These are phyloP conservation scores for Dothistroma septosporum DNA, from an alignment of 2,329 filamentous ascomycete genomes.

Conservation along the genomic window DNA sequence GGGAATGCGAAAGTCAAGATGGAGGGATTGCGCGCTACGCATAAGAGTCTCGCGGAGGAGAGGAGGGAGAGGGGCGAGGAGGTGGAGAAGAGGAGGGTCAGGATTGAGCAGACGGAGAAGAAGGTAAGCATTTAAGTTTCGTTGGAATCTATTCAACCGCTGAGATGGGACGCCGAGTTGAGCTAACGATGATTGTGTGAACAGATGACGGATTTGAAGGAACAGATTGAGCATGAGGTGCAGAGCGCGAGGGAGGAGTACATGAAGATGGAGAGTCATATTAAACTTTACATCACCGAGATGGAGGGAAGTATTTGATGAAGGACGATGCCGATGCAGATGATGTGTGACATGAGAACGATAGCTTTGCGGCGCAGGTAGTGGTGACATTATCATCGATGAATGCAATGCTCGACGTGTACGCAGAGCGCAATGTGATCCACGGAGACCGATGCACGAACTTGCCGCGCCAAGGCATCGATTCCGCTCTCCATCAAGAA, in stretches of 20 bases:
- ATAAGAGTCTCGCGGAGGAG: constrained; percentile 79
- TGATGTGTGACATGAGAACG: no score
- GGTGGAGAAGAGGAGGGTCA: constrained; percentile 84
- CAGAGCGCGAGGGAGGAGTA: constrained; percentile 89
- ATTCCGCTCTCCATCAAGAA: no score
- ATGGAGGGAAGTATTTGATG: constrained; percentile 80
- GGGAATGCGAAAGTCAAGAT: constrained; percentile 78
- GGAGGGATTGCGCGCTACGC: constrained; percentile 78
- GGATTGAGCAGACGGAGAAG: constrained; percentile 97
- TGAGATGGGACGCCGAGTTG: background rate
- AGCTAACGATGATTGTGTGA: constrained; percentile 19
- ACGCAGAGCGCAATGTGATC: no score
- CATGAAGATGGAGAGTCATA: constrained; percentile 94
- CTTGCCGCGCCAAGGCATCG: no score
- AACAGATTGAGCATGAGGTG: constrained; percentile 93
- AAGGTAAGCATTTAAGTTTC: constrained; percentile 60
- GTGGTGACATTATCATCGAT: no score
- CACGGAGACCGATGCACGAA: no score
- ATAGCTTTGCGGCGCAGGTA: no score
- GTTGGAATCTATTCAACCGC: background rate
- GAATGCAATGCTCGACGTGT: no score
- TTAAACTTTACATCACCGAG: constrained; percentile 96
- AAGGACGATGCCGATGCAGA: no score
- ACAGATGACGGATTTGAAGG: constrained; percentile 95
- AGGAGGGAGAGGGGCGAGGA: constrained; percentile 81